Percentiles rank a stretch among this genome's conserved stretches.
These are phyloP conservation scores for Zanthoxylum bungeanum DNA, from an alignment of 345 rosid genomes.

Conservation along the genomic window DNA sequence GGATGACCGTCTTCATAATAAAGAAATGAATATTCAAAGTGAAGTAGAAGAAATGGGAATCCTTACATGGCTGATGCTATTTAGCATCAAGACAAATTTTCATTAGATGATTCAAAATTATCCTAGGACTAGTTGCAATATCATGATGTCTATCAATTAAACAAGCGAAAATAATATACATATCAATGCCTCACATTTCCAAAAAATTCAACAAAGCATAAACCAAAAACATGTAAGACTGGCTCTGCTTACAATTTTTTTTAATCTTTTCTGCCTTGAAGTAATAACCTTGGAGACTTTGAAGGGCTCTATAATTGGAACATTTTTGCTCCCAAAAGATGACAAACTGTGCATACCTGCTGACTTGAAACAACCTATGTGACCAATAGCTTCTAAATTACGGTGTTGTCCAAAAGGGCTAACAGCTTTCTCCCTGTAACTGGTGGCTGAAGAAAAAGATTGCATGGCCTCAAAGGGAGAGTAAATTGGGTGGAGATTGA, in stretches of 20 bases:
- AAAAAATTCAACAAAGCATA: neutral
- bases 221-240: neutral
- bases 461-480: slow-evolving; percentile 34
- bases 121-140: neutral
- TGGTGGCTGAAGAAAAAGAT: neutral
- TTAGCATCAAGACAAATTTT: neutral
- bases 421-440: slow-evolving; percentile 1
- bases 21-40: neutral
- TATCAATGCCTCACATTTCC: slow-evolving; percentile 1
- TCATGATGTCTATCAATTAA: neutral
- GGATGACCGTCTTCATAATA: neutral
- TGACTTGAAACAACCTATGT: neutral
- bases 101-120: neutral
- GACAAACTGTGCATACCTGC: neutral
- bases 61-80: slow-evolving; percentile 1
- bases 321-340: neutral
- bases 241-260: neutral
- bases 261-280: neutral
- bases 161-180: neutral
- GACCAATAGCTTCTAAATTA: neutral
- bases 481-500: slow-evolving; percentile 59
- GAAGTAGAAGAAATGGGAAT: neutral
- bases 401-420: neutral
- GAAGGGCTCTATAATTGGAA: neutral
- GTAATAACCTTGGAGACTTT: neutral